Percentiles rank a stretch among this genome's conserved stretches.
Conservation (phyloP, 306 rosid species). For the Cicer pinnatifidum region DNA sequence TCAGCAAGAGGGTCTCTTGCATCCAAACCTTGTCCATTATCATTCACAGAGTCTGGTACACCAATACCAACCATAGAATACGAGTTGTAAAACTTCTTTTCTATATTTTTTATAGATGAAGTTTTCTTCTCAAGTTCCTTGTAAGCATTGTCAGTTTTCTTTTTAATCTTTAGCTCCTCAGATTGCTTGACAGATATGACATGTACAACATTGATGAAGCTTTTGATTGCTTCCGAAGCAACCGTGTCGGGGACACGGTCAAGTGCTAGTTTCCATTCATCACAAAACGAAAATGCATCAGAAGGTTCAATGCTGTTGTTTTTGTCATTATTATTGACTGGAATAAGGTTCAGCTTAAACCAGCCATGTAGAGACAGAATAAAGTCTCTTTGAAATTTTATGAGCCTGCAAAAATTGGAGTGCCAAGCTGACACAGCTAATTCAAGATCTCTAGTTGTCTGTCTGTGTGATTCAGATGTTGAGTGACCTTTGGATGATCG, state of each 20-base stretch:
- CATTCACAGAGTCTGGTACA: conserved; percentile 62
- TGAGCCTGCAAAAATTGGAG: conserved; percentile 79
- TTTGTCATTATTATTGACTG: conserved; percentile 61
- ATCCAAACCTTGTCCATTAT: conserved; percentile 69
- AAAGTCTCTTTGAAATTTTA: conserved; percentile 82
- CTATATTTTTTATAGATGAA: conserved; percentile 69
- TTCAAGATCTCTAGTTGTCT: conserved; percentile 93
- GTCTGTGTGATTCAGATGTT: conserved; percentile 83
- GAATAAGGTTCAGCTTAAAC: conserved; percentile 82
- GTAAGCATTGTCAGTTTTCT: conserved; percentile 69
- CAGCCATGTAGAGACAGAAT: conserved; percentile 78
- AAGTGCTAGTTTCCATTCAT: conserved; percentile 97
- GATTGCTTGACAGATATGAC: conserved; percentile 77
- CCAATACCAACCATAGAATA: conserved; percentile 89
- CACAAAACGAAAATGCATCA: conserved; percentile 60
- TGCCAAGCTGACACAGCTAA: conserved; percentile 91
- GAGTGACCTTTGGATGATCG: conserved; percentile 66
- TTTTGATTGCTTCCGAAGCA: conserved; percentile 92
- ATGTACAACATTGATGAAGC: conserved; percentile 88
- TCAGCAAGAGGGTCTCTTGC: conserved; percentile 93
- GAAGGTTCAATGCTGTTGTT: conserved; percentile 56
- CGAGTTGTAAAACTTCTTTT: conserved; percentile 82
- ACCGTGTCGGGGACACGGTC: conserved; percentile 96
- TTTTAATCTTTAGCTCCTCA: conserved; percentile 80
- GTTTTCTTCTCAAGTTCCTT: conserved; percentile 87